Evolutionary conservation across 768 basidiomycete species (phyloP), one percentile per base, ranked within the genome.

Genomic region (Lentinus tigrinus): DNA sequence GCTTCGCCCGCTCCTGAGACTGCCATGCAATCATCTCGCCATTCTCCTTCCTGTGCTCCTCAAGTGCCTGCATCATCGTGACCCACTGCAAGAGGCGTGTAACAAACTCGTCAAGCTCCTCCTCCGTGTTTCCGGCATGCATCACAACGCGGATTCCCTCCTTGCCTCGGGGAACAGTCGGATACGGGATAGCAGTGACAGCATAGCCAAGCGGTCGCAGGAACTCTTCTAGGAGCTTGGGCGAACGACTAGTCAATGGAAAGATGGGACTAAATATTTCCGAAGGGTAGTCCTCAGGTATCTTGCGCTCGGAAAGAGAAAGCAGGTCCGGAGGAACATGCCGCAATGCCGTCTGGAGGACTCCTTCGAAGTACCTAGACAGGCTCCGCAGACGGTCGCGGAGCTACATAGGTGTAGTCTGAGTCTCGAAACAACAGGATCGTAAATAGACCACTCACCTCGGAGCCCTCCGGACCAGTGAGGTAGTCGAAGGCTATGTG

Each of bases 61-160:
- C 43, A 19, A 11, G 10, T 13, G 43, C 43, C 24, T 54, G 46
- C 58, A 54, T 54, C 52, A 54, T 49, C 17, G 43, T 44, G 8
- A 52, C 52, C 59, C 59, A 60, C 28, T 55, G 54, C 37, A 19
- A 26, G 21, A 60, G 54, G 5, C 59, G 59, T 8, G 43, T 23
- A 9, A 61, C 24, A 19, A 61, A 27, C 17, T 36, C 21, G 26
- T 63, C 62, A 14, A 76, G 60, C 59, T 76, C 74, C 24, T 46
- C 54, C 51, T 63, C 43, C 26, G 62, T 63, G 40, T 63, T 65
- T 21, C 47, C 50, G 6, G 59, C 56, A 31, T 63, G 64, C 23
- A 59, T 28, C 0, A 60, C 52, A 52, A 59, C 57, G 31, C 65
- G 62, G 17, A 66, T 58, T 28, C 60, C 56, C 57, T 62, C 65